These are phyloP conservation scores for Linum trigynum DNA, from an alignment of 345 rosid genomes.

Conservation along the genomic window DNA sequence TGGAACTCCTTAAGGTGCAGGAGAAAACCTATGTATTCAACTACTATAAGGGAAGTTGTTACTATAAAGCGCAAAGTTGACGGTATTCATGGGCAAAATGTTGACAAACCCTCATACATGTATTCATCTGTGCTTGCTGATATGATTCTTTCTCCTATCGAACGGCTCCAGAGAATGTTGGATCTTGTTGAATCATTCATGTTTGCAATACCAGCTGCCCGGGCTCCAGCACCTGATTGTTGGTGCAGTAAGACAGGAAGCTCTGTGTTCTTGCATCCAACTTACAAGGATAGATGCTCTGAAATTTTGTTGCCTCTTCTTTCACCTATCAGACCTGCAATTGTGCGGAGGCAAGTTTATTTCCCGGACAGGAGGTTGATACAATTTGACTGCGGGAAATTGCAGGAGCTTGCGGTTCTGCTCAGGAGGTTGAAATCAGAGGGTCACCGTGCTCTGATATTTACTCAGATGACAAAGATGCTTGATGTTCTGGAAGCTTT, in stretches of 20 bases:
- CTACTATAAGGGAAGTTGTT: slow-evolving; percentile 47
- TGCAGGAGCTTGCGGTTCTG: slow-evolving; percentile 89
- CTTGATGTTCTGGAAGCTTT: slow-evolving; percentile 97
- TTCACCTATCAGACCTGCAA: slow-evolving; percentile 85
- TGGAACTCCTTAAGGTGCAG: slow-evolving; percentile 98
- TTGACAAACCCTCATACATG: slow-evolving; percentile 33
- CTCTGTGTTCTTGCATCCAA: slow-evolving; percentile 53
- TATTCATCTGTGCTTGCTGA: slow-evolving; percentile 76
- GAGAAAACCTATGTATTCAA: slow-evolving; percentile 74
- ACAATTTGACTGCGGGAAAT: slow-evolving; percentile 98
- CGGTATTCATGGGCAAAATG: slow-evolving; percentile 48
- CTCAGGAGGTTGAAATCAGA: slow-evolving; percentile 83
- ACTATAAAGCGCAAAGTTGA: slow-evolving; percentile 52
- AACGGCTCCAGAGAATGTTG: slow-evolving; percentile 70
- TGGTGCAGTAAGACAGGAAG: slow-evolving; percentile 70
- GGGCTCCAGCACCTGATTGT: slow-evolving; percentile 64
- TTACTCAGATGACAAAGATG: slow-evolving; percentile 99
- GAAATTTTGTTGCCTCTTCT: slow-evolving; percentile 66
- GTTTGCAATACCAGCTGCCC: slow-evolving; percentile 94
- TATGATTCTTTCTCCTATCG: slow-evolving; percentile 75
- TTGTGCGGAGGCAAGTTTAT: slow-evolving; percentile 88
- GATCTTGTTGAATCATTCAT: slow-evolving; percentile 77
- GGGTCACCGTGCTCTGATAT: slow-evolving; percentile 94
- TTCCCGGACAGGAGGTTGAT: slow-evolving; percentile 97
- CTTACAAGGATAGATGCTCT: slow-evolving; percentile 51